Evolutionary conservation across 164 flowering plant species (phyloP).

Genomic region (Santalum album): DNA sequence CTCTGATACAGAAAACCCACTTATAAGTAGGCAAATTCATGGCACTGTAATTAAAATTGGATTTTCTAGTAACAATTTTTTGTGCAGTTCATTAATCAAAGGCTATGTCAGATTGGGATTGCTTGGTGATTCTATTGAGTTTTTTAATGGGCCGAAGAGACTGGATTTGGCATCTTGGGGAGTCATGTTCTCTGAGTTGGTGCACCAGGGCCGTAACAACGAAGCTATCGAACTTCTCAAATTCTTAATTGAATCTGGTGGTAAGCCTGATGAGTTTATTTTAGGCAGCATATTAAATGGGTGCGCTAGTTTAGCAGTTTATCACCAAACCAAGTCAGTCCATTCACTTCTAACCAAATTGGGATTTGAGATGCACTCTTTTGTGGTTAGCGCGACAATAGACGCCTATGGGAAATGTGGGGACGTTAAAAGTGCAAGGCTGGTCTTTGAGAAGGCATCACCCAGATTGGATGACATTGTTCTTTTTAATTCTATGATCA

Average conservation of each 20-base stretch:
- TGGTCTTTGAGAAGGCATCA: constrained; percentile 21
- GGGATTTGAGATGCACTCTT: constrained; percentile 28
- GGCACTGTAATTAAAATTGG: constrained; percentile 33
- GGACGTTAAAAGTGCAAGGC: constrained; percentile 34
- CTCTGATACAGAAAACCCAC: constrained; percentile 17
- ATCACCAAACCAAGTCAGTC: constrained; percentile 26
- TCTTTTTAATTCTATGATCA: constrained; percentile 41
- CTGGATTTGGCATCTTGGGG: constrained; percentile 39
- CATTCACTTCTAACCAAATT: constrained; percentile 34
- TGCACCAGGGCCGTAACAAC: constrained; percentile 18
- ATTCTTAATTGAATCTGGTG: constrained; percentile 23
- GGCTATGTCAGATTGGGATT: constrained; percentile 24
- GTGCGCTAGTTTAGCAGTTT: constrained; percentile 28
- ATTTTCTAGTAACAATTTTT: constrained; percentile 18
- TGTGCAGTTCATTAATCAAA: constrained; percentile 33
- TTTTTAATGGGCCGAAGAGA: constrained; percentile 19
- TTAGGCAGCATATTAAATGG: constrained; percentile 36
- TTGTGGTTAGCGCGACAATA: constrained; percentile 37
- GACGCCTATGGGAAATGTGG: constrained; percentile 60
- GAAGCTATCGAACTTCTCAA: constrained; percentile 29
- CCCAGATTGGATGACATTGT: constrained; percentile 20
- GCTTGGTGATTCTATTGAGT: constrained; percentile 19
- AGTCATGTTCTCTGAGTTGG: constrained; percentile 38
- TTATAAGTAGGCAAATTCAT: constrained; percentile 29
- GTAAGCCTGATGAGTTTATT: constrained; percentile 43